Conservation (phyloP, 2,329 filamentous ascomycete species). For the Talaromyces sp. region DNA sequence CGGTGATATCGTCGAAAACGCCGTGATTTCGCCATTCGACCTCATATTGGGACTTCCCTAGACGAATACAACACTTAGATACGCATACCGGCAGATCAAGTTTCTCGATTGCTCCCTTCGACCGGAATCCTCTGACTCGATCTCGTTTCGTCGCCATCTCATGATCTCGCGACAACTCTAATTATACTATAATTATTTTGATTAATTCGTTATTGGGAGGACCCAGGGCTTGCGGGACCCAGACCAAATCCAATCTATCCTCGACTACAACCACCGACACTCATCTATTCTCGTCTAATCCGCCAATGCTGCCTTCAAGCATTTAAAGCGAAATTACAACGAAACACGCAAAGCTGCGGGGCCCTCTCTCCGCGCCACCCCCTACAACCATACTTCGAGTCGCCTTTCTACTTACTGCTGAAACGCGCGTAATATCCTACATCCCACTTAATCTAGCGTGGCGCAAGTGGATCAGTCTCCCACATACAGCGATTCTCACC, state of each 20-base stretch:
- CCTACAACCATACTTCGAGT: background rate
- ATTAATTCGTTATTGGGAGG: conserved; percentile 23
- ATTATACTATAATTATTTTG: conserved; percentile 26
- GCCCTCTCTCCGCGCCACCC: conserved; percentile 1
- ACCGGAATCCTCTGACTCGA: background rate
- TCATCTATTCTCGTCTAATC: background rate
- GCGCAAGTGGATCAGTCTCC: conserved; percentile 18
- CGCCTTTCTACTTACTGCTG: conserved; percentile 11
- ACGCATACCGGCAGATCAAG: background rate
- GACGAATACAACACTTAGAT: conserved; percentile 20
- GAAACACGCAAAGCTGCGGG: conserved; percentile 4
- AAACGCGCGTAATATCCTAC: conserved; percentile 23
- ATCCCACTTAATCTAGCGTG: conserved; percentile 10
- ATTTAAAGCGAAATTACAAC: background rate
- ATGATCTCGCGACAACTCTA: conserved; percentile 18
- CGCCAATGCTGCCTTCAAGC: background rate
- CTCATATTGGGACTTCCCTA: conserved; percentile 12
- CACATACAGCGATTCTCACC: conserved; percentile 8
- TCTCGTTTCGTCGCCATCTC: conserved; percentile 4
- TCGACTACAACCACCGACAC: conserved; percentile 14
- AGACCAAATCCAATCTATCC: conserved; percentile 21
- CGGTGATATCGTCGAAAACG: conserved; percentile 4
- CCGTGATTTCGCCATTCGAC: conserved; percentile 6
- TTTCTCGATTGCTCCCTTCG: background rate
- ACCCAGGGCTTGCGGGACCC: conserved; percentile 1